These are phyloP conservation scores for Rasamsonia emersonii DNA, from an alignment of 2,329 filamentous ascomycete genomes.

Conservation along the genomic window DNA sequence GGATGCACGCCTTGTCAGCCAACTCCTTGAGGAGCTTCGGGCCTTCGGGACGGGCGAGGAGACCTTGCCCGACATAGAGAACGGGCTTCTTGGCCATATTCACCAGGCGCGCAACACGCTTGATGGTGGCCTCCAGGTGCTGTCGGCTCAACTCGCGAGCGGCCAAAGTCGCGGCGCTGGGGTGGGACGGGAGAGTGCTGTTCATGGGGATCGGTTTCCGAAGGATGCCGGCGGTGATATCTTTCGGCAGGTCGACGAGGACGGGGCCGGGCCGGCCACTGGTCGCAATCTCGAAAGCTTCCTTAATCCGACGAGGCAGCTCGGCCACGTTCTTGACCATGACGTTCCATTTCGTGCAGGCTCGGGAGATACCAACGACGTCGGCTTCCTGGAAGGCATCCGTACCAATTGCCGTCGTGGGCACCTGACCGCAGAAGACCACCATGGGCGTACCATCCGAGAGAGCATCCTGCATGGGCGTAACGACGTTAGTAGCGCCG, in stretches of 20 bases:
- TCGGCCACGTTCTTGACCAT: conserved; percentile 96
- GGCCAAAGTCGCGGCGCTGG: conserved; percentile 76
- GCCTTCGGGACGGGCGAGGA: conserved; percentile 72
- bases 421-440: conserved; percentile 90
- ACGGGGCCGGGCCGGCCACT: conserved; percentile 90
- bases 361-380: conserved; percentile 82
- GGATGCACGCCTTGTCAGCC: conserved; percentile 82
- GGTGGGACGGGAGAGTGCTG: conserved; percentile 64
- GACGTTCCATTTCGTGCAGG: conserved; percentile 98
- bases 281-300: conserved; percentile 96
- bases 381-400: conserved; percentile 98
- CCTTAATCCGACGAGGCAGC: conserved; percentile 86
- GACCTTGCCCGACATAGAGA: conserved; percentile 88
- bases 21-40: conserved; percentile 72
- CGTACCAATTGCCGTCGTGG: conserved; percentile 80
- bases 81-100: conserved; percentile 89
- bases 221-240: conserved; percentile 81
- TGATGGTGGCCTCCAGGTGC: conserved; percentile 65
- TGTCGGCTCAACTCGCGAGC: conserved; percentile 63
- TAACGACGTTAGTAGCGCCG: conserved; percentile 92
- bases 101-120: conserved; percentile 70
- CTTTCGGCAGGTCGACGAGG: conserved; percentile 91
- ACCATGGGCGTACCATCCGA: conserved; percentile 95
- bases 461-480: conserved; percentile 90
- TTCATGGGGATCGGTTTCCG: conserved; percentile 74